Conservation (phyloP, 2,329 filamentous ascomycete species). For the Aulographum hederae region DNA sequence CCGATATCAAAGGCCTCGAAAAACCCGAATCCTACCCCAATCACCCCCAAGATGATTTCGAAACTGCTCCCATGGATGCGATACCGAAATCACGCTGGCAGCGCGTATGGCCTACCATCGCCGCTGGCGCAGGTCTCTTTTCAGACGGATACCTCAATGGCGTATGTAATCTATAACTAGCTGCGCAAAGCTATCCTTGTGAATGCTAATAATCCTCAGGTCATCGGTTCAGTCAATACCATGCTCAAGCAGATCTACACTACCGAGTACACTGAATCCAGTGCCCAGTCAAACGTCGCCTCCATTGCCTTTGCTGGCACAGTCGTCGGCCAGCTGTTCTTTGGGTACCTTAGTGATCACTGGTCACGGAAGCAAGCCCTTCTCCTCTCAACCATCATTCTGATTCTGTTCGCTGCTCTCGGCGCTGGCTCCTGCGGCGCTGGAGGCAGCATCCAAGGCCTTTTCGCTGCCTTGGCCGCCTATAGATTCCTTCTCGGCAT, state of each 20-base stretch:
- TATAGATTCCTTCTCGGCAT: constrained; percentile 64
- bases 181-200: constrained; percentile 4
- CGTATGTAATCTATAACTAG: constrained; percentile 25
- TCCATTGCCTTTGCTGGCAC: constrained; percentile 78
- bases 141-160: constrained; percentile 87
- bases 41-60: too few relatives aligned
- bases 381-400: constrained; percentile 61
- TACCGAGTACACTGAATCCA: constrained; percentile 46
- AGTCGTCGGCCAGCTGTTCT: constrained; percentile 62
- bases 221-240: constrained; percentile 77
- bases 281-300: constrained; percentile 54
- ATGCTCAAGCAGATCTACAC: constrained; percentile 53
- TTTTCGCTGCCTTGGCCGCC: constrained; percentile 63
- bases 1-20: too few relatives aligned
- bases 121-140: constrained; percentile 78
- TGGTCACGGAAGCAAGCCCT: constrained; percentile 74
- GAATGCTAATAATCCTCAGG: too few relatives aligned
- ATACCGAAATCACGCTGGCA: too few relatives aligned
- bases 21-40: too few relatives aligned
- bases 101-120: constrained; percentile 53
- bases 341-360: constrained; percentile 66
- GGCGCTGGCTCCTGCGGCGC: constrained; percentile 60
- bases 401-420: constrained; percentile 71
- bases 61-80: too few relatives aligned
- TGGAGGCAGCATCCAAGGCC: constrained; percentile 45